Base-by-base conservation (phyloP, 1,284 basidiomycete genomes). In the Leccinum huronense region DNA sequence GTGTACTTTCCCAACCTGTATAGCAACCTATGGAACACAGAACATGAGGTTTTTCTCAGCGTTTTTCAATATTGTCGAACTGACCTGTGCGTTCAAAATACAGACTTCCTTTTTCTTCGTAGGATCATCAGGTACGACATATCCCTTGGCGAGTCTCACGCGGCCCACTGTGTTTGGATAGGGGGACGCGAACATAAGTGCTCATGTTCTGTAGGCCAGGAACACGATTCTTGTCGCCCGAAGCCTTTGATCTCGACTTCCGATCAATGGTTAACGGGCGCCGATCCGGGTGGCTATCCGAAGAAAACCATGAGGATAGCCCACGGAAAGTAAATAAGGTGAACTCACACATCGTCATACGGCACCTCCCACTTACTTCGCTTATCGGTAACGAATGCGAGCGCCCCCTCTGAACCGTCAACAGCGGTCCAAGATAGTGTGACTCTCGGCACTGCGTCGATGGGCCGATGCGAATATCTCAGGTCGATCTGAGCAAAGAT, bases 401-500 rank as follows among this genome's bases (percentile, higher is more conserved):
- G 73, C 5, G 89, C 83, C 0, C 91, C 91, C 0, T 72, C 67
- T 8, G 59, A 33, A 16, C 73, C 65, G 33, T 64, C 61, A 33
- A 67, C 79, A 0, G 83, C 81, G 60, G 87, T 86, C 91, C 93
- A 95, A 0, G 87, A 81, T 9, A 86, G 71, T 0, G 90, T 82
- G 3, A 85, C 83, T 8, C 91, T 83, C 6, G 90, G 85, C 19
- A 95, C 80, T 1, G 84, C 79, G 67, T 94, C 91, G 4, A 95
- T 77, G 0, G 93, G 87, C 57, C 80, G 84, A 59, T 81, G 79
- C 14, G 82, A 81, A 59, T 86, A 80, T 14, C 89, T 81, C 36
- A 94, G 73, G 72, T 95, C 93, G 54, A 93, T 79, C 73, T 95
- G 92, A 1, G 89, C 86, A 73, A 95, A 91, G 1, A 86, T 83